phyloP scores from a whole-genome alignment of 176 grass and related monocot species.

The Avena eriantha region DNA sequence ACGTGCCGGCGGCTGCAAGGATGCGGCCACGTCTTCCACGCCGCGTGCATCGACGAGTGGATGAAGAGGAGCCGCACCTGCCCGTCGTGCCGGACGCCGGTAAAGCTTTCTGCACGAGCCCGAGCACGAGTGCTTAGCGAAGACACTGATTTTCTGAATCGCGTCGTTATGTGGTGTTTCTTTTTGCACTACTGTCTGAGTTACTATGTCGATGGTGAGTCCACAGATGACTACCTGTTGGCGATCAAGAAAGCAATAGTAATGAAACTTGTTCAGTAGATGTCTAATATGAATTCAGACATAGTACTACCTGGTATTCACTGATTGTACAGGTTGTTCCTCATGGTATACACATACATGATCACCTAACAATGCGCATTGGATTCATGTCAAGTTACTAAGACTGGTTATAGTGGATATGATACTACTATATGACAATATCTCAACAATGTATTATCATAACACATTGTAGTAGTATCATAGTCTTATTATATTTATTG shows the following conservation, averaged over 20 bases:
- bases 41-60: neutral
- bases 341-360: too few relatives aligned
- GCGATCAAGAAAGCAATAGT: neutral
- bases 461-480: too few relatives aligned
- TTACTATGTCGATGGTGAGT: too few relatives aligned
- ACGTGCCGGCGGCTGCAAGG: neutral
- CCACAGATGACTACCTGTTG: neutral
- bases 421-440: too few relatives aligned
- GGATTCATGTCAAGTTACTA: too few relatives aligned
- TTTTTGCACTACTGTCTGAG: neutral
- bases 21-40: slow-evolving; percentile 27
- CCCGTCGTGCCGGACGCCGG: slow-evolving; percentile 6
- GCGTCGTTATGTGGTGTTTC: neutral
- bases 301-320: neutral
- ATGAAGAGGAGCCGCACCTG: slow-evolving; percentile 15
- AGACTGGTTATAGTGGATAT: too few relatives aligned
- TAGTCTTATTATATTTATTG: too few relatives aligned
- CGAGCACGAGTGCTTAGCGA: neutral
- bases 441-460: too few relatives aligned
- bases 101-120: neutral
- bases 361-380: too few relatives aligned
- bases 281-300: neutral
- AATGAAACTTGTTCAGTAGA: neutral
- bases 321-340: neutral
- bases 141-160: neutral